phyloP scores from a whole-genome alignment of 768 basidiomycete genomes.

The Tubosaeta brunneosetosa region DNA sequence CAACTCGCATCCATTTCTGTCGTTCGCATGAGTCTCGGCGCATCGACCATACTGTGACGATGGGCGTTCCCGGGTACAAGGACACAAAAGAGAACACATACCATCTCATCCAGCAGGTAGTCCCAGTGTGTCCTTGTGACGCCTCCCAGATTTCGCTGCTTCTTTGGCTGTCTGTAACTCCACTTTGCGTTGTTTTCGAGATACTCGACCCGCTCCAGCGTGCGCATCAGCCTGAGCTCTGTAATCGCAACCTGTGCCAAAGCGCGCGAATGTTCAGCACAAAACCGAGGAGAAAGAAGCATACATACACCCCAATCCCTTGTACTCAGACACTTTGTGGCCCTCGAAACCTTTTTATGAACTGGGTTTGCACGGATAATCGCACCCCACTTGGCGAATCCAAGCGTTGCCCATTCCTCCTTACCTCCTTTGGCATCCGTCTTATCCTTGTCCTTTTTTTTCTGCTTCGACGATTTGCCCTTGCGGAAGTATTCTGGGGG shows the following conservation, averaged over 20 bases:
- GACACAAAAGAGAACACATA: conserved; percentile 31
- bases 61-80: background rate
- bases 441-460: conserved; percentile 51
- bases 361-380: conserved; percentile 74
- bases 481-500: conserved; percentile 53
- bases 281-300: background rate
- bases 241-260: conserved; percentile 62
- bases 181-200: conserved; percentile 79
- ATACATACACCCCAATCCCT: conserved; percentile 77
- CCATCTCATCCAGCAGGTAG: conserved; percentile 95
- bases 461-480: conserved; percentile 43
- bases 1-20: conserved; percentile 95
- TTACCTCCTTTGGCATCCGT: conserved; percentile 47
- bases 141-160: conserved; percentile 76
- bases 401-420: conserved; percentile 64
- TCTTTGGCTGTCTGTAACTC: conserved; percentile 95
- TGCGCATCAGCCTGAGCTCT: conserved; percentile 72
- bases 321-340: conserved; percentile 74
- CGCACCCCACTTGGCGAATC: conserved; percentile 69
- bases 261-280: background rate
- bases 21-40: conserved; percentile 8
- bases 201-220: conserved; percentile 79
- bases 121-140: conserved; percentile 89
- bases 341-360: conserved; percentile 61
- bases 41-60: background rate